A percentile compares a stretch with the other conserved stretches of the same genome.
These are phyloP conservation scores for Venturia nashicola DNA, from an alignment of 2,329 filamentous ascomycete species.

Conservation along the genomic window DNA sequence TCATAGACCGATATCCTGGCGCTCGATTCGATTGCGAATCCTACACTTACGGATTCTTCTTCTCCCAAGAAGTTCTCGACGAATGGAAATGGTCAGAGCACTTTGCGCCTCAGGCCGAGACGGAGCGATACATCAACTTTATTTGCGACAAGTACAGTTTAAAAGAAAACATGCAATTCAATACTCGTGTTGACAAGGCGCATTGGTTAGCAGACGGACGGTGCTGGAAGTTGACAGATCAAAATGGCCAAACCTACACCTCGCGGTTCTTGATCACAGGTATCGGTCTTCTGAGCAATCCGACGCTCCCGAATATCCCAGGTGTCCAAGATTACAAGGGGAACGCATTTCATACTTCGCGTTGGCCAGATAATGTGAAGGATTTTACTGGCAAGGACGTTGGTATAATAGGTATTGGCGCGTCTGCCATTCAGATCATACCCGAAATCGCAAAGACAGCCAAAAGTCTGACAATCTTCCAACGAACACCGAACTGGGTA, in stretches of 20 bases:
- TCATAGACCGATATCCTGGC: constrained; percentile 35
- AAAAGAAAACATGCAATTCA: constrained; percentile 46
- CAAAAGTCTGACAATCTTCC: constrained; percentile 40
- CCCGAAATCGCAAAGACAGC: constrained; percentile 42
- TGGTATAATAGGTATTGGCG: constrained; percentile 39
- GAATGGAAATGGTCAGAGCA: constrained; percentile 44
- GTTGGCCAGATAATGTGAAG: constrained; percentile 44
- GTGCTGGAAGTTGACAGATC: constrained; percentile 39
- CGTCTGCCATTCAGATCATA: constrained; percentile 46
- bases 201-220: constrained; percentile 39
- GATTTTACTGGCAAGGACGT: constrained; percentile 38
- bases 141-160: constrained; percentile 43
- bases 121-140: constrained; percentile 38
- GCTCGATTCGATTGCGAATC: constrained; percentile 36
- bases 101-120: constrained; percentile 49
- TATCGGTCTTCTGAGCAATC: constrained; percentile 47
- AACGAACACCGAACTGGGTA: constrained; percentile 48
- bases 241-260: constrained; percentile 42
- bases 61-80: constrained; percentile 29
- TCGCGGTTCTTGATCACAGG: constrained; percentile 41
- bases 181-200: constrained; percentile 39
- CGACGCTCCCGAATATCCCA: constrained; percentile 36
- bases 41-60: constrained; percentile 33
- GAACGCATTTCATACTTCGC: constrained; percentile 43
- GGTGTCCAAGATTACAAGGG: constrained; percentile 37